Evolutionary conservation across 2,329 filamentous ascomycete species (phyloP).

Genomic region (Metarhizium guizhouense): DNA sequence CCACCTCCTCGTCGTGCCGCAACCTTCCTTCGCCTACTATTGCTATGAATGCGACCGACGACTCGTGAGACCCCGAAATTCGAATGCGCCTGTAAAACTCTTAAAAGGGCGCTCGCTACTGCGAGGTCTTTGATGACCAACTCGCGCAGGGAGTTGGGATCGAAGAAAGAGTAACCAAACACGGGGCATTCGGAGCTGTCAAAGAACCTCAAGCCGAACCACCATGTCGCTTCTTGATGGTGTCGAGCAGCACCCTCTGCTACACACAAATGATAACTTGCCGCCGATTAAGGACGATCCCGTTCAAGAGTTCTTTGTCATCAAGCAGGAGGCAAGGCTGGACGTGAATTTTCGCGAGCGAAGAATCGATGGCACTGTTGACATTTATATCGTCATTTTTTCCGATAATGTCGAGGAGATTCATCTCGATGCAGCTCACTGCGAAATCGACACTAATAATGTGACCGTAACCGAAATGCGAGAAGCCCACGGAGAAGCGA

Average conservation of each 20-base stretch:
- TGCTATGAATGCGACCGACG: slow-evolving; percentile 1
- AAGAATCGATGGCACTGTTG: slow-evolving; percentile 66
- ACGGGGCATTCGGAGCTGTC: not conserved
- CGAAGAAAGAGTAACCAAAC: not conserved
- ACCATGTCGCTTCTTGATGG: slow-evolving; percentile 6
- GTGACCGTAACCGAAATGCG: slow-evolving; percentile 40
- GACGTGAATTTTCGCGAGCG: slow-evolving; percentile 79
- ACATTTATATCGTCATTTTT: slow-evolving; percentile 66
- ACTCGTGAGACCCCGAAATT: not conserved
- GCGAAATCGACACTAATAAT: slow-evolving; percentile 44
- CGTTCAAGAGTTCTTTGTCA: slow-evolving; percentile 42
- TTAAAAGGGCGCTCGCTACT: slow-evolving; percentile 3
- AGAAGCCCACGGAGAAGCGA: slow-evolving; percentile 24
- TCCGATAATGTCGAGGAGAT: slow-evolving; percentile 50
- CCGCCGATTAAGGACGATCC: slow-evolving; percentile 25
- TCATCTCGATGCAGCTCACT: slow-evolving; percentile 53
- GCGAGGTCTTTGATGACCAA: slow-evolving; percentile 4
- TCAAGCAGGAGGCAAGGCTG: slow-evolving; percentile 80
- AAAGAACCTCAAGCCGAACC: not conserved
- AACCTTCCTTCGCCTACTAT: not conserved
- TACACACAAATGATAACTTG: slow-evolving; percentile 22
- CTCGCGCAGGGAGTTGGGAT: not conserved
- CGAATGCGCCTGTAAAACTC: slow-evolving; percentile 3
- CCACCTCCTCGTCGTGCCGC: not conserved
- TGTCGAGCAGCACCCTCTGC: slow-evolving; percentile 17